A percentile compares a stretch with the other conserved stretches of the same genome.
phyloP scores from a whole-genome alignment of 140 eudicot genomes.

The Oenanthe javanica region DNA sequence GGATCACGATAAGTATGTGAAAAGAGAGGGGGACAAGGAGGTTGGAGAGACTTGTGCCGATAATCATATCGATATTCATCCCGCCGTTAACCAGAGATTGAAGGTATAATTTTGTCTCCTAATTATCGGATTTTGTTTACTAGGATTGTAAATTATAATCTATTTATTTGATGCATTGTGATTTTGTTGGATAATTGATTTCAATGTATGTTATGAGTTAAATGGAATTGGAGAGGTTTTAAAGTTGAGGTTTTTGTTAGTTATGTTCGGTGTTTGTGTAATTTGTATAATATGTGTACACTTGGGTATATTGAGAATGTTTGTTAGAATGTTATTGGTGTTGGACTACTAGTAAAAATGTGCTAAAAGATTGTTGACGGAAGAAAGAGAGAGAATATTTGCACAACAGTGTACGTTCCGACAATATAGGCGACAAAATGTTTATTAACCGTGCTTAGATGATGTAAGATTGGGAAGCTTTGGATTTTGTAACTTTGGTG shows the following conservation, averaged over 20 bases:
- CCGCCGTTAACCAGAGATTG: constrained; percentile 91
- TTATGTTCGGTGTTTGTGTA: neutral
- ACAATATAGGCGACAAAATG: neutral
- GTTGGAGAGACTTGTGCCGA: constrained; percentile 38
- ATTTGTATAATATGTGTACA: neutral
- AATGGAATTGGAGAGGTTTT: neutral
- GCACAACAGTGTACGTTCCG: no score
- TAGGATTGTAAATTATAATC: no score
- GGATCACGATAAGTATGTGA: constrained; percentile 95
- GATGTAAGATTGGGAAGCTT: no score
- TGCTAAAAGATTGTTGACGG: neutral
- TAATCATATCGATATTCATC: constrained; percentile 67
- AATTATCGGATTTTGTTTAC: neutral
- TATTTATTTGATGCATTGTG: no score
- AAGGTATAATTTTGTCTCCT: constrained; percentile 39
- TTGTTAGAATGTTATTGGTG: neutral
- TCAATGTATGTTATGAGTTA: neutral
- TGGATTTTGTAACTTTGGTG: neutral
- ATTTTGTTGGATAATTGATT: no score
- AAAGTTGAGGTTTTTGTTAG: neutral
- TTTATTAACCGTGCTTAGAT: neutral
- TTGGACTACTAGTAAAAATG: neutral
- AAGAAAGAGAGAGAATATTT: neutral
- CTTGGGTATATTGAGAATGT: neutral
- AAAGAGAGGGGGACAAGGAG: constrained; percentile 69